phyloP scores from a whole-genome alignment of 2,329 filamentous ascomycete species.

The Blumeria graminis region DNA sequence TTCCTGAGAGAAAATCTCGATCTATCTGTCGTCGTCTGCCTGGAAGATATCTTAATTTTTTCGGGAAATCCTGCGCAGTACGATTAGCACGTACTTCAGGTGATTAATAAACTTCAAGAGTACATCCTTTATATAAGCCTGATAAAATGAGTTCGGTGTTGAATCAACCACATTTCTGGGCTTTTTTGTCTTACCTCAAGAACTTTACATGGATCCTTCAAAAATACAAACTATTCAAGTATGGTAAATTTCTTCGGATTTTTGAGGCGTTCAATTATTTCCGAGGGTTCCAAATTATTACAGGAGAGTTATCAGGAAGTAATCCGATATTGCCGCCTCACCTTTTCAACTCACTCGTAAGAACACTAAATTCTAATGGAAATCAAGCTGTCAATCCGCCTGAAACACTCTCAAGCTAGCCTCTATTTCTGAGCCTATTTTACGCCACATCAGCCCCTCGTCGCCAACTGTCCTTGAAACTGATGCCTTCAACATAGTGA shows the following conservation, averaged over 20 bases:
- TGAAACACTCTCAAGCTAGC: neutral
- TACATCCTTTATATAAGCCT: neutral
- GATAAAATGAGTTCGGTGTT: neutral
- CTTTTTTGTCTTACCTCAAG: neutral
- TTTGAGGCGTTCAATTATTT: neutral
- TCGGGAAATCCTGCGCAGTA: neutral
- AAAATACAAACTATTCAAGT: neutral
- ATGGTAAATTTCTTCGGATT: neutral
- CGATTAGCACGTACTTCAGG: neutral
- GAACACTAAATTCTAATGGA: neutral
- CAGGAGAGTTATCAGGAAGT: neutral
- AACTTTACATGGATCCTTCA: neutral
- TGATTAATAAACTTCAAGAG: neutral
- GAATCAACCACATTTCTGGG: neutral
- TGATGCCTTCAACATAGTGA: neutral
- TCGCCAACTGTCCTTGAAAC: neutral
- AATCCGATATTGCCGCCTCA: neutral
- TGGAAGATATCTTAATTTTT: conserved; percentile 1
- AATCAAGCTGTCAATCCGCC: neutral
- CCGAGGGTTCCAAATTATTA: neutral
- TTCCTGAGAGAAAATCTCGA: neutral
- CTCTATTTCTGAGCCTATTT: neutral
- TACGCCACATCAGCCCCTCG: neutral
- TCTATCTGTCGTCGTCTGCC: conserved; percentile 1
- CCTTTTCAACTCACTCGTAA: neutral